Conservation (phyloP, 2,329 filamentous ascomycete species). For the Davidsoniella eucalypti region DNA sequence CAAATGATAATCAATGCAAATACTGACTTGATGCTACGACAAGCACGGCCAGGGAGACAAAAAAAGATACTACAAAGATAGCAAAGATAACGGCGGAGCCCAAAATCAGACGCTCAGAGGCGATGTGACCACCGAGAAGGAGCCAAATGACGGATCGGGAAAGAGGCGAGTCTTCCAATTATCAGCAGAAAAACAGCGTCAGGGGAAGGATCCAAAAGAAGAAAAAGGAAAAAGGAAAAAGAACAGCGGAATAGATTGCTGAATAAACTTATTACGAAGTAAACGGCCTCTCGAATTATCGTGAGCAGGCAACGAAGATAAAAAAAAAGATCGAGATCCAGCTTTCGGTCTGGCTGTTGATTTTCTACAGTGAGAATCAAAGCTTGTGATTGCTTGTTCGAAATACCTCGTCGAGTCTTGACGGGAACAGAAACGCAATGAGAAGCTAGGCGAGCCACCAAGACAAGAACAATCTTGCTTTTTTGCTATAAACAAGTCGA, state of each 20-base stretch:
- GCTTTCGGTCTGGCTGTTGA: neutral
- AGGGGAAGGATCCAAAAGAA: no score
- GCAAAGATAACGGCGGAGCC: neutral
- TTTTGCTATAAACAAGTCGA: no score
- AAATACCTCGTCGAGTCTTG: no score
- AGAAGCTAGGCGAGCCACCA: no score
- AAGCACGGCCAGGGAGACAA: slow-evolving; percentile 19
- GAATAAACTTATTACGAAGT: neutral
- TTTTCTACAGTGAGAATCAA: neutral
- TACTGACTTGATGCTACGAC: neutral
- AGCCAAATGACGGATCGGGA: no score
- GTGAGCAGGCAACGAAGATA: neutral
- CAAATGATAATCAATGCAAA: slow-evolving; percentile 17
- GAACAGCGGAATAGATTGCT: neutral
- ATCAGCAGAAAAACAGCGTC: no score
- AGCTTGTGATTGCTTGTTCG: no score
- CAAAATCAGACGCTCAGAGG: neutral
- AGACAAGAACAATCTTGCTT: no score
- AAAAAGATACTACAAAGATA: slow-evolving; percentile 1
- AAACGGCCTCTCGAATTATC: neutral
- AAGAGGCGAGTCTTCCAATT: neutral
- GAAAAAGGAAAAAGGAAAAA: neutral
- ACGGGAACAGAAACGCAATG: no score
- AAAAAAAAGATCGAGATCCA: neutral
- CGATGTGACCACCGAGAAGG: neutral